Conservation (phyloP, 2,329 filamentous ascomycete species). For the Nemania serpens region DNA sequence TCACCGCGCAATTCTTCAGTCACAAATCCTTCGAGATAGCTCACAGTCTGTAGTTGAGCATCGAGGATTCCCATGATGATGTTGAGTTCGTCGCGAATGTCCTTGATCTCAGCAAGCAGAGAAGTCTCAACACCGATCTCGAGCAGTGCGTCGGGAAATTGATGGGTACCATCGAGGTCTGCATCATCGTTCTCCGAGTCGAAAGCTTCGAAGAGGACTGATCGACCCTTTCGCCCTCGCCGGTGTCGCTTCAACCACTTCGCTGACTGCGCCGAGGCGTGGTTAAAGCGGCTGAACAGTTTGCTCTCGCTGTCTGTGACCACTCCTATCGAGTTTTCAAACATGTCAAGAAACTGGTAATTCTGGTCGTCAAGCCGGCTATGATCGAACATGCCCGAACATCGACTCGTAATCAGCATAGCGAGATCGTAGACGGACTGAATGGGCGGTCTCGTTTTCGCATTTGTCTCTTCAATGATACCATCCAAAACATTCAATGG, state of each 20-base stretch:
- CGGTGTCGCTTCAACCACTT: constrained; percentile 52
- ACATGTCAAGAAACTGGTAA: constrained; percentile 70
- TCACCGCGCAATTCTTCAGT: constrained; percentile 41
- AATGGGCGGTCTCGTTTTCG: constrained; percentile 63
- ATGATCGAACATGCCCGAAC: constrained; percentile 64
- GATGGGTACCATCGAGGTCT: constrained; percentile 37
- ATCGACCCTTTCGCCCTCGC: constrained; percentile 32
- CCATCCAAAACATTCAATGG: constrained; percentile 66
- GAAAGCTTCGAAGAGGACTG: neutral
- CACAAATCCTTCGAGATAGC: constrained; percentile 52
- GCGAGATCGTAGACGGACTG: constrained; percentile 66
- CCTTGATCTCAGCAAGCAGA: constrained; percentile 66
- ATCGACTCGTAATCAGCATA: constrained; percentile 63
- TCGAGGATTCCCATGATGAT: constrained; percentile 61
- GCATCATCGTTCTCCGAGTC: constrained; percentile 15
- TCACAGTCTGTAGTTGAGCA: constrained; percentile 53
- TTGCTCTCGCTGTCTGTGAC: constrained; percentile 58
- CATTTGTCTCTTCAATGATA: constrained; percentile 68
- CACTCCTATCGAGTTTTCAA: constrained; percentile 64
- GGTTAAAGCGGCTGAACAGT: constrained; percentile 65
- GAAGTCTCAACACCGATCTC: constrained; percentile 66
- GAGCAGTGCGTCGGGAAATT: constrained; percentile 60
- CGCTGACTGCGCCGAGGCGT: constrained; percentile 60
- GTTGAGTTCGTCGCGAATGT: constrained; percentile 69
- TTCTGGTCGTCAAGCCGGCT: constrained; percentile 62